Conservation (phyloP, 108 stramenopile genomes). For the Fragilariopsis cylindrus region DNA sequence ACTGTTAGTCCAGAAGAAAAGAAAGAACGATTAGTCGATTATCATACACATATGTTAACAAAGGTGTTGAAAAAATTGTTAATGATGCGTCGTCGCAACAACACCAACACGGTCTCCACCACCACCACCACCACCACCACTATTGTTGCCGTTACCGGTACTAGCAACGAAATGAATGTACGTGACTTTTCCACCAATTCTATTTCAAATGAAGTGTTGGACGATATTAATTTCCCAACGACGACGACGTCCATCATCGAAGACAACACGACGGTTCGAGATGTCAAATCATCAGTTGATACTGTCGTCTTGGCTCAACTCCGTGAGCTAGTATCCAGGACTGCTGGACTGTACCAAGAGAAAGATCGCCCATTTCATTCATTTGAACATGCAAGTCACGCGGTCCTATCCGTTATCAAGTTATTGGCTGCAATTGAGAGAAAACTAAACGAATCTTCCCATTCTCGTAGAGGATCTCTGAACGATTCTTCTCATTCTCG, state of each 20-base stretch:
- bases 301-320: not conserved
- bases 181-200: not conserved
- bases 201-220: not conserved
- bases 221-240: not conserved
- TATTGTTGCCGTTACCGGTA: not conserved
- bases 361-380: constrained; percentile 12
- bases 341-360: constrained; percentile 8
- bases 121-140: not conserved
- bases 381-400: constrained; percentile 14
- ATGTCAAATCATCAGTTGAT: not conserved
- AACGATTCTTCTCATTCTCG: not conserved
- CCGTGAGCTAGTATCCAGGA: constrained; percentile 6
- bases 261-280: not conserved
- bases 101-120: no score
- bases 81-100: not conserved
- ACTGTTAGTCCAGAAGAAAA: not conserved
- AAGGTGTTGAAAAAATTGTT: not conserved
- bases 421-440: constrained; percentile 6
- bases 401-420: constrained; percentile 1
- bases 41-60: constrained; percentile 3
- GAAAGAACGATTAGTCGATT: constrained; percentile 9
- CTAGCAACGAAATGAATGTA: not conserved
- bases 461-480: not conserved
- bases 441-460: not conserved
- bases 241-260: not conserved